Conservation (phyloP, 805 yeast genomes). For the Hanseniaspora lachancei region DNA sequence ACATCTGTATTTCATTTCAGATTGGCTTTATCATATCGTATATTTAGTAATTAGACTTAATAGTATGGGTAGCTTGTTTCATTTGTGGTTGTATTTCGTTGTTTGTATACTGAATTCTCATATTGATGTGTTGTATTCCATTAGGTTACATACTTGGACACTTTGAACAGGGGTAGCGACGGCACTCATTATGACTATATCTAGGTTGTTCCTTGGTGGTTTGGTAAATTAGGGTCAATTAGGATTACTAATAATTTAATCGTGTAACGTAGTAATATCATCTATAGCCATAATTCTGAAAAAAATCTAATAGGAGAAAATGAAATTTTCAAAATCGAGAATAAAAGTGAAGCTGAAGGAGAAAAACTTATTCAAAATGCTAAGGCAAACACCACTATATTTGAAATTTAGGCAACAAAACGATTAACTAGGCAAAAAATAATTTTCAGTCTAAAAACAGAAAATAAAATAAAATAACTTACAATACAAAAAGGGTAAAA, state of each 20-base stretch:
- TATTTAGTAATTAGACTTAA: too few relatives aligned
- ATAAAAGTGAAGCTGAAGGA: background rate
- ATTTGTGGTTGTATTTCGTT: background rate
- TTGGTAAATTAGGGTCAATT: background rate
- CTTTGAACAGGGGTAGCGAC: conserved; percentile 47
- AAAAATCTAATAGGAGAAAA: background rate
- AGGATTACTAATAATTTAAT: background rate
- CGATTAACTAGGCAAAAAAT: background rate
- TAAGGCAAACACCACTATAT: background rate
- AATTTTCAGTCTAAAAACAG: background rate
- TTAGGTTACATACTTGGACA: conserved; percentile 63
- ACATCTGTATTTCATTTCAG: too few relatives aligned
- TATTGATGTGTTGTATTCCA: background rate
- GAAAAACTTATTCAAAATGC: too few relatives aligned
- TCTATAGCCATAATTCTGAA: background rate
- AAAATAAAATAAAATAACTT: too few relatives aligned
- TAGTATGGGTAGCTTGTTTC: too few relatives aligned
- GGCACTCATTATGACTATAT: conserved; percentile 38
- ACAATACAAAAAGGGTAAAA: background rate
- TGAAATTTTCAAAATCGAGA: background rate
- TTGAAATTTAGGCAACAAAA: background rate
- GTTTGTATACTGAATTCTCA: background rate
- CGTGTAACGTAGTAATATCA: background rate
- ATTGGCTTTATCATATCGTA: too few relatives aligned
- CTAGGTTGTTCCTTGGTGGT: conserved; percentile 12